Evolutionary conservation across 768 basidiomycete species (phyloP), one percentile per base, ranked within the genome.

Genomic region (Inosperma sp.): DNA sequence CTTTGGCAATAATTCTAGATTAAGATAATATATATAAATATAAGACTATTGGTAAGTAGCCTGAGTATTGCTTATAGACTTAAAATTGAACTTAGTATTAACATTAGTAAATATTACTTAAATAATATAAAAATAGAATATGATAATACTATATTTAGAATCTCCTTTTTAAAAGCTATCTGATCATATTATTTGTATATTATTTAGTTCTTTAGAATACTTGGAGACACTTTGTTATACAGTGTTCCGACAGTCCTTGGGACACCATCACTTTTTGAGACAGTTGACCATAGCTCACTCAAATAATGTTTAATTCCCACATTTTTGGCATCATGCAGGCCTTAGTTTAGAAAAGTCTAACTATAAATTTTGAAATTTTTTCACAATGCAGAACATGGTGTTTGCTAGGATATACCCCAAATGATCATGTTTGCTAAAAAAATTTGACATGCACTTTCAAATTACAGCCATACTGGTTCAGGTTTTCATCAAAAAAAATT

Each of bases 201-300:
- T n/a, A n/a, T n/a, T n/a, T n/a, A n/a, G n/a, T n/a, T n/a, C n/a
- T n/a, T n/a, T n/a, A n/a, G n/a, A n/a, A n/a, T n/a, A n/a, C n/a
- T n/a, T n/a, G n/a, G n/a, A n/a, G n/a, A n/a, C n/a, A n/a, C n/a
- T n/a, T n/a, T n/a, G n/a, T 3, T 25, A 4, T 51, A 51, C 49
- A 40, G 49, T 51, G 41, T 51, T 19, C 25, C 37, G 19, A 6
- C 49, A 19, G 9, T 51, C 49, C 49, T 51, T 51, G 31, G 49
- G 39, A 51, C 49, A 51, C 49, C 30, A 51, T 29, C 49, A 43
- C 16, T 51, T 39, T 39, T 51, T 43, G 17, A 39, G 39, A 51
- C 49, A 51, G 33, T 31, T 5, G 27, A n/a, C 23, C 13, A 12
- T 51, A 41, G 13, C 49, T 51, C 29, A 3, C 16, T 40, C 49